Base-by-base conservation (phyloP, 306 rosid species). In the Mimosa pudica region DNA sequence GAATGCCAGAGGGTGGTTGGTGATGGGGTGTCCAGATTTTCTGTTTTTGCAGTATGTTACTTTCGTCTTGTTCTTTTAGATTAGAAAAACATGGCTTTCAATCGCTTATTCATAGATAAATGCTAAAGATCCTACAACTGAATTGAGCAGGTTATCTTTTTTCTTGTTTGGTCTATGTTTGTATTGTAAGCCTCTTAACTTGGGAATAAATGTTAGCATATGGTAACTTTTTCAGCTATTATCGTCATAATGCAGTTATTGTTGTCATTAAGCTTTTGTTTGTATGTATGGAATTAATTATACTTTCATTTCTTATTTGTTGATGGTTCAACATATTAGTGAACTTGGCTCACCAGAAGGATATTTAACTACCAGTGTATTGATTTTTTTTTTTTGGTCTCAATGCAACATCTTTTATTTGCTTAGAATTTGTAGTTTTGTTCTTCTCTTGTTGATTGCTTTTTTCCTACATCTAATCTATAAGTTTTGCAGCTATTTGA, bases 1-100 rank as follows among this genome's bases (percentile, higher is more conserved):
- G 98, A 91, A 76, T 90, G 99, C 75, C 93, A 96, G 84, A 93
- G 99, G 87, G 57, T 96, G 86, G 88, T 93, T 7, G 98, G 98
- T 18, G 99, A 96, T 82, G 99, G 96, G 70, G 90, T 90, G 62
- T 91, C 96, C 52, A 93, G 92, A 0, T 96, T 87, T 86, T 96
- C 99, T 6, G 99, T 96, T 84, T 96, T 89, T 10, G 99, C 88
- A 89, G 99, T 96, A 90, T 79, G 82, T 24, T 82, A 74, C 65
- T 57, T 35, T 4, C 42, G 1, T 7, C 48, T 18, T 79, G 18
- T 3, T 48, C 20, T 58, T 45, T 16, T 4, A 54, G 63, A 76
- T 61, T 24, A 24, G 73, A 68, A 46, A 63, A 36, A 42, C 54
- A 30, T 47, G 24, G 46, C 46, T 54, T 65, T 58, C 7, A 80